Conservation (phyloP, 768 basidiomycete species). For the Tylopilus rubrobrunneus region DNA sequence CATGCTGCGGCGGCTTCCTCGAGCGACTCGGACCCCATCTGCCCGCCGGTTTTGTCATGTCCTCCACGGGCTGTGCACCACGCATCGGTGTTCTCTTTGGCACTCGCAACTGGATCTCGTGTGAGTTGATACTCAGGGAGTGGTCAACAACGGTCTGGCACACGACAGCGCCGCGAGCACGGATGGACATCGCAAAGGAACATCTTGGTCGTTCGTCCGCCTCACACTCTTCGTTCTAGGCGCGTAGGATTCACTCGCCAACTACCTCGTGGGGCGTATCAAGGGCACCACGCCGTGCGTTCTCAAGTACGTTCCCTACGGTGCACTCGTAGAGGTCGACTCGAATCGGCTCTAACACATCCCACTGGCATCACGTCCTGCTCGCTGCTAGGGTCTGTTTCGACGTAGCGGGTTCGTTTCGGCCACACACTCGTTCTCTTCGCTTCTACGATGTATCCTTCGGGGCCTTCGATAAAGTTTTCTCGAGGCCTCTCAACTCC, state of each 20-base stretch:
- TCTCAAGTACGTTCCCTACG: too few relatives aligned
- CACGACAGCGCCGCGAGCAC: constrained; percentile 16
- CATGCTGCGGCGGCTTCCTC: constrained; percentile 26
- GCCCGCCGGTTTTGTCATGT: too few relatives aligned
- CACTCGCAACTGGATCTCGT: constrained; percentile 80
- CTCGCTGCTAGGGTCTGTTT: too few relatives aligned
- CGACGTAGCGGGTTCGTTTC: too few relatives aligned
- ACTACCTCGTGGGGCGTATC: neutral
- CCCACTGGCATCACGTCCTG: too few relatives aligned
- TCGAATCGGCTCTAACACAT: too few relatives aligned
- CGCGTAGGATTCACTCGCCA: constrained; percentile 47
- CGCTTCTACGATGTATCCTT: too few relatives aligned
- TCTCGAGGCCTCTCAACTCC: too few relatives aligned
- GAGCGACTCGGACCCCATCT: too few relatives aligned
- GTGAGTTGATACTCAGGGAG: constrained; percentile 54
- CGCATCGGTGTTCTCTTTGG: constrained; percentile 72
- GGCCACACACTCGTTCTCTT: too few relatives aligned
- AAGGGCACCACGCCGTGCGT: neutral
- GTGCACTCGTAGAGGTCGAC: too few relatives aligned
- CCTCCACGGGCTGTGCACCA: constrained; percentile 10
- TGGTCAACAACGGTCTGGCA: constrained; percentile 52
- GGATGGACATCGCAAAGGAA: constrained; percentile 20
- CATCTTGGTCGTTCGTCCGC: neutral
- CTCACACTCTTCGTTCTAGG: constrained; percentile 39
- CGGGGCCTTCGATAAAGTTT: too few relatives aligned